phyloP scores from a whole-genome alignment of 2,329 filamentous ascomycete genomes.

The Dactylellina cionopaga region DNA sequence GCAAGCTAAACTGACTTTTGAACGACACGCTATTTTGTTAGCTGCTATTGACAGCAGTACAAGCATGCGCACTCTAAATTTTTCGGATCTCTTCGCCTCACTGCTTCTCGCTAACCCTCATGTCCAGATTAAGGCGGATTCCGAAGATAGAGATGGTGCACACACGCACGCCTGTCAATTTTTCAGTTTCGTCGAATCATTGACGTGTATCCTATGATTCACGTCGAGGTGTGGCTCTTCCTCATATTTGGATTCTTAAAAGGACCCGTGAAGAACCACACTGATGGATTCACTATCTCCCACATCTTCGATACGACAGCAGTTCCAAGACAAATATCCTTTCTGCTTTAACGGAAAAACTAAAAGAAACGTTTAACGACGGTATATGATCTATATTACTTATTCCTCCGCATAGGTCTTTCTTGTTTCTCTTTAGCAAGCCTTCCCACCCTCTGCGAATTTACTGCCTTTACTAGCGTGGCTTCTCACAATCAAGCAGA shows the following conservation, averaged over 20 bases:
- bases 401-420: constrained; percentile 51
- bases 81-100: constrained; percentile 51
- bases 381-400: constrained; percentile 49
- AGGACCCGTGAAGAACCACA: constrained; percentile 43
- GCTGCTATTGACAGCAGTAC: constrained; percentile 31
- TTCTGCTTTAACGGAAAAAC: constrained; percentile 41
- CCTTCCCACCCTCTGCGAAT: constrained; percentile 41
- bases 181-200: constrained; percentile 46
- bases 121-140: constrained; percentile 53
- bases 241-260: constrained; percentile 49
- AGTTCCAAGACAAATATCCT: constrained; percentile 10
- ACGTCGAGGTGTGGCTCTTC: constrained; percentile 48
- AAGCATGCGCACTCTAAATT: constrained; percentile 47
- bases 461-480: constrained; percentile 48
- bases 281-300: constrained; percentile 44
- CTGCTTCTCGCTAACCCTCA: constrained; percentile 49
- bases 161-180: constrained; percentile 50
- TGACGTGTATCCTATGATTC: constrained; percentile 52
- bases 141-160: constrained; percentile 45
- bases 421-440: constrained; percentile 52
- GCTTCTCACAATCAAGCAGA: constrained; percentile 42
- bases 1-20: constrained; percentile 40
- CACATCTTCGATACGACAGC: constrained; percentile 44
- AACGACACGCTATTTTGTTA: constrained; percentile 39
- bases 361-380: constrained; percentile 51